These are phyloP conservation scores for Ogataea corticis DNA, from an alignment of 805 yeast genomes.

Conservation along the genomic window DNA sequence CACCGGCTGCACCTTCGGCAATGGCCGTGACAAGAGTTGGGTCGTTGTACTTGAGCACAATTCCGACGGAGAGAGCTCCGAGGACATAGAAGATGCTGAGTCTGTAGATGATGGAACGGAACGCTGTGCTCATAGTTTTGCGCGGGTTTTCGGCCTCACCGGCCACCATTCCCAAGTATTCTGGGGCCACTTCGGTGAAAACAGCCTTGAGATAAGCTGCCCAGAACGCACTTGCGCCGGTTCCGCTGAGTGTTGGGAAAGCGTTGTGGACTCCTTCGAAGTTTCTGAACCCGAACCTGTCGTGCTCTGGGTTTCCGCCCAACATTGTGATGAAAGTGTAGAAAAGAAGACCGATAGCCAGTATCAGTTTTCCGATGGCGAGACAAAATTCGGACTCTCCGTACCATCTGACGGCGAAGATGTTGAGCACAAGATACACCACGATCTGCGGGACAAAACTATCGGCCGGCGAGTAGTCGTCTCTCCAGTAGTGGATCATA, in stretches of 20 bases:
- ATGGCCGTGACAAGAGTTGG: constrained; percentile 58
- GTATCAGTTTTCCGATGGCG: constrained; percentile 67
- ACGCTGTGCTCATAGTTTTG: constrained; percentile 72
- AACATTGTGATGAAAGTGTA: constrained; percentile 82
- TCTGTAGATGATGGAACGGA: constrained; percentile 70
- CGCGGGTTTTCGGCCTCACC: constrained; percentile 69
- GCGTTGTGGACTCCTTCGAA: constrained; percentile 34
- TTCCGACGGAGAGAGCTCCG: constrained; percentile 78
- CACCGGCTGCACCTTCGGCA: constrained; percentile 66
- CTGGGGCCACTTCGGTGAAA: constrained; percentile 80
- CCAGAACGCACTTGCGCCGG: constrained; percentile 67
- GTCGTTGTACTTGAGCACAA: constrained; percentile 71
- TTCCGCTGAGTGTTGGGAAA: constrained; percentile 54
- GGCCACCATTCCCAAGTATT: constrained; percentile 80
- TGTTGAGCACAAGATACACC: constrained; percentile 61
- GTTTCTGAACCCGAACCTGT: constrained; percentile 34
- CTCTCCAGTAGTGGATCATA: constrained; percentile 79
- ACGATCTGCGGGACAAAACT: constrained; percentile 65
- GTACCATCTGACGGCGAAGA: constrained; percentile 71
- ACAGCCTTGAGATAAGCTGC: constrained; percentile 70
- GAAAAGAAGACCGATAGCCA: constrained; percentile 72
- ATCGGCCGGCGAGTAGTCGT: constrained; percentile 71
- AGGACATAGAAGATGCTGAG: constrained; percentile 67
- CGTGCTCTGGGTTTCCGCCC: constrained; percentile 79
- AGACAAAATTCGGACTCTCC: constrained; percentile 86